Evolutionary conservation across 1,139 yeast species (phyloP), one percentile per base, ranked within the genome.

Genomic region (Hanseniaspora sp.): DNA sequence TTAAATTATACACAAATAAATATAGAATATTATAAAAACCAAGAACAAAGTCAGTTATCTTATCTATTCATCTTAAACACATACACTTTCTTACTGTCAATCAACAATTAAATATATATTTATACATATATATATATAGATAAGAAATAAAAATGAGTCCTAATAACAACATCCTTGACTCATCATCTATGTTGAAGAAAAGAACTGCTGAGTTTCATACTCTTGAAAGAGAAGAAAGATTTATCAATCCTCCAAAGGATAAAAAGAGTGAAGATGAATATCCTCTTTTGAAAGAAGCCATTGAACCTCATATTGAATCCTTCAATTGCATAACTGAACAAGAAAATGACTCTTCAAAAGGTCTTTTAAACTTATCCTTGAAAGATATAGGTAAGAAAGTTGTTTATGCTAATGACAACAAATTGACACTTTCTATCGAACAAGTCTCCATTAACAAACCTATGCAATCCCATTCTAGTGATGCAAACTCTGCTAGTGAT

Each of bases 271-370:
- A 51, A 44, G 54, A 51, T 18, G 45, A 51, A 18, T 92, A 73
- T 64, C 96, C 96, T 7, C 71, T 88, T 51, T 76, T 94, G 46
- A 77, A 78, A 57, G 95, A 86, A 58, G 97, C 98, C 12, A 94
- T 92, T 41, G 80, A 80, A 57, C 99, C 98, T 12, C 99, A 92
- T 67, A 77, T 94, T 57, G 97, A 95, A 9, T 92, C 98, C 1
- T 92, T 92, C 75, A 84, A 92, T 74, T 97, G 96, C 13, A 75
- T 92, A 56, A 85, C 95, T 42, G 95, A 86, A 57, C 96, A 95
- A 30, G 79, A 82, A 33, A 80, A 75, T 53, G 95, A 92, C 38
- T 23, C 49, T 12, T 23, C 56, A 9, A 43, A 48, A 9, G 96
- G 96, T 5, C 71, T 92, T 46, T 74, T 92, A 59, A 88, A 90